These are phyloP conservation scores for Solanum paucissectum DNA, from an alignment of 257 asterid genomes.

Conservation along the genomic window DNA sequence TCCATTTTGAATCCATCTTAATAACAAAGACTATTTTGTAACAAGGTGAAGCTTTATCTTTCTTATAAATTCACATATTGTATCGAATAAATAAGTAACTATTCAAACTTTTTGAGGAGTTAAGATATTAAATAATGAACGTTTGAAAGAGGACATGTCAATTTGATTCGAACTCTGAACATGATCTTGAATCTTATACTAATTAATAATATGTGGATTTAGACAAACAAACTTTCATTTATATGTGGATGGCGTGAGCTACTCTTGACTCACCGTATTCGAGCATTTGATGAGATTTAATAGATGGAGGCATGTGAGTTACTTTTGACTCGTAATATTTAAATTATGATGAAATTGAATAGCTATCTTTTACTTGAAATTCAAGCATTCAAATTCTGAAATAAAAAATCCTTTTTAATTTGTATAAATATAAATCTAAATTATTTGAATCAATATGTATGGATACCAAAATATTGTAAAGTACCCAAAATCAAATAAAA, in stretches of 20 bases:
- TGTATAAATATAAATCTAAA: accelerated
- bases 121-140: neutral
- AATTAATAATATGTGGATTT: neutral
- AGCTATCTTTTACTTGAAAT: neutral
- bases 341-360: accelerated
- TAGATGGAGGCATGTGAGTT: accelerated
- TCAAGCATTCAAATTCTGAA: accelerated
- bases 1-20: neutral
- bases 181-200: neutral
- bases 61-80: neutral
- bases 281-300: neutral
- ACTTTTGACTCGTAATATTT: no score
- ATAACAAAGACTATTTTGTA: neutral
- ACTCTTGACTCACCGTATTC: no score
- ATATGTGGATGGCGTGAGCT: no score
- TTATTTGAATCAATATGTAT: accelerated
- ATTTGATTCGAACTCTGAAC: neutral
- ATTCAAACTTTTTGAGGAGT: neutral
- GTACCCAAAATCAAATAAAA: neutral
- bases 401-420: accelerated
- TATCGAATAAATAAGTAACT: neutral
- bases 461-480: accelerated
- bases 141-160: accelerated
- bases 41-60: neutral
- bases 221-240: accelerated